Conservation (phyloP, 768 basidiomycete species). For the Leccinum olivaceopallidum region DNA sequence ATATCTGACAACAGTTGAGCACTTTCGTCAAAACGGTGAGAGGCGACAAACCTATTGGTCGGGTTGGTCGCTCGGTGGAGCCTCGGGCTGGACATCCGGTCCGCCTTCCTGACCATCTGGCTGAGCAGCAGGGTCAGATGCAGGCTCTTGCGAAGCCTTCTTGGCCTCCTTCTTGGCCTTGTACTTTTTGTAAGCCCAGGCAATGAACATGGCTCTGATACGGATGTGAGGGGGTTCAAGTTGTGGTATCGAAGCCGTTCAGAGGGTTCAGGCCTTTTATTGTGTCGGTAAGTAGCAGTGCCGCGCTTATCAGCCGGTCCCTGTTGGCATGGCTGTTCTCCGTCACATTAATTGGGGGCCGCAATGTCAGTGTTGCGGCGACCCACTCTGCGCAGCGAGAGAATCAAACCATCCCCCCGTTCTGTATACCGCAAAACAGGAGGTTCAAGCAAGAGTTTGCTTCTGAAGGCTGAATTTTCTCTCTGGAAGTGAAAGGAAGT, state of each 20-base stretch:
- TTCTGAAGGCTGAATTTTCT: background rate
- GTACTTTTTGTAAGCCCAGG: conserved; percentile 27
- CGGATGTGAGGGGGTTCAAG: background rate
- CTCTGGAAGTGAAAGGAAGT: background rate
- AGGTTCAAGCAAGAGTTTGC: background rate
- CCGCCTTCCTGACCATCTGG: background rate
- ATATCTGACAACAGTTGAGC: background rate
- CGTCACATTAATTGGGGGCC: background rate
- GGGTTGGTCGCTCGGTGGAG: conserved; percentile 3
- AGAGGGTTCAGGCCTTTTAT: conserved; percentile 12
- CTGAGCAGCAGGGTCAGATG: background rate
- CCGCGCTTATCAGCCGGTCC: background rate
- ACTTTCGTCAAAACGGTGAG: background rate
- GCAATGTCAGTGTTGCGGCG: background rate
- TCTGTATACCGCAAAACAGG: background rate
- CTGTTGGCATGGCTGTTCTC: background rate
- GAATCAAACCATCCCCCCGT: background rate
- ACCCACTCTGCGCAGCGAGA: background rate
- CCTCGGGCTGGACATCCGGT: background rate
- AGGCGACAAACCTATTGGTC: conserved; percentile 13
- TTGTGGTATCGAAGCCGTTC: background rate
- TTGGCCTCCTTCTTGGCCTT: conserved; percentile 23
- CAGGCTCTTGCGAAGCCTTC: conserved; percentile 1
- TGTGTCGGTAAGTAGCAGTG: background rate
- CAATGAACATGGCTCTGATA: conserved; percentile 13